Evolutionary conservation across 108 stramenopile genomes (phyloP), one percentile per base, ranked within the genome.

Genomic region (Epithemia pelagica): DNA sequence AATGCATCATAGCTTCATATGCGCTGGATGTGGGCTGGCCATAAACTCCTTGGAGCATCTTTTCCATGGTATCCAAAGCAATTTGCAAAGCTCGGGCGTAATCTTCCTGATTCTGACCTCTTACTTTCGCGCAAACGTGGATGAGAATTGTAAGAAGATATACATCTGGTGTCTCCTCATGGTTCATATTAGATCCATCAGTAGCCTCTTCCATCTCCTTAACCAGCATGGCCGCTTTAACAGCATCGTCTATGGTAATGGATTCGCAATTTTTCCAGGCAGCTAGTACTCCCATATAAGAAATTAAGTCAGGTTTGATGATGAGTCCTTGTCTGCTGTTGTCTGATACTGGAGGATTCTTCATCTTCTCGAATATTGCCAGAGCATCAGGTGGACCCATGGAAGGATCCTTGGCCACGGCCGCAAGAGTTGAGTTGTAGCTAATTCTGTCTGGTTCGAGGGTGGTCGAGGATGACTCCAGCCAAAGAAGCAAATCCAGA

Each of bases 371-470:
- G 26, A 28, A 24, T 8, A 70, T 19, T 19, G 58, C 2, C 1
- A 2, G 54, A 30, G 21, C 52, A 15, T 25, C 59, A 33, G 5
- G 10, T 46, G 37, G 37, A 46, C 37, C 37, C 37, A 46, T 46
- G 37, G 37, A 10, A 46, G 10, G 37, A 52, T 21, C 31, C 33
- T 61, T 71, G 27, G 80, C 68, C 23, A 76, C 60, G 27, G 82
- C 72, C 59, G 72, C 77, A 52, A 91, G 69, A 8, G 82, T 74
- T 22, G 81, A 79, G 64, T 87, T 90, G 74, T 85, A 90, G 18
- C 84, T 75, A 22, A 86, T 78, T 21, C 71, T 73, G 65, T 87
- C 86, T 0, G 89, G 89, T 52, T 60, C 32, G 7, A 70, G 20
- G 20, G 20, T 2, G 5, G 30, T 24, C 32, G 28, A 21, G 54